Percentiles rank a stretch among this genome's conserved stretches.
Conservation (phyloP, 2,329 filamentous ascomycete genomes). For the Sordariomycetes sp. region DNA sequence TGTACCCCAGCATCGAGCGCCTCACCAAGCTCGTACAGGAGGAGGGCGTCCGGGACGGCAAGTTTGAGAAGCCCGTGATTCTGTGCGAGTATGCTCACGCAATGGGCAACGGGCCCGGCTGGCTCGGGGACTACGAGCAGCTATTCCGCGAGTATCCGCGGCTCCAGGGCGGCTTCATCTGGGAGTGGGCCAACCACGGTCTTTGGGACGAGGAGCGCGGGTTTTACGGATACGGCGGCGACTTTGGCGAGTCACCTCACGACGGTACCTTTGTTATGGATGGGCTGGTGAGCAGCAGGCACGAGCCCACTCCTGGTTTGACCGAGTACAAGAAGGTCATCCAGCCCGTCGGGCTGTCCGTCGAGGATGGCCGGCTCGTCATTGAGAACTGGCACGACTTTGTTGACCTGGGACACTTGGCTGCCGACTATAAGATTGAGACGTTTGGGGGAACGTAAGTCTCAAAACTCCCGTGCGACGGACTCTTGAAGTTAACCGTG, state of each 20-base stretch:
- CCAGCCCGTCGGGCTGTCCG: constrained; percentile 37
- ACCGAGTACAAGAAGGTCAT: constrained; percentile 44
- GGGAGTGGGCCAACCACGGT: constrained; percentile 52
- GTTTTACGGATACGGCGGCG: constrained; percentile 45
- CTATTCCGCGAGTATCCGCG: constrained; percentile 39
- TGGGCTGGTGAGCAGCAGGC: constrained; percentile 32
- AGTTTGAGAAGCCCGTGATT: constrained; percentile 42
- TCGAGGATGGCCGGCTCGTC: constrained; percentile 25
- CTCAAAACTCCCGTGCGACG: no score
- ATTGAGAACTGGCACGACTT: constrained; percentile 45
- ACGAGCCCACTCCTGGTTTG: constrained; percentile 36
- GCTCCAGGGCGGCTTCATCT: constrained; percentile 50
- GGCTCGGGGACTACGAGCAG: constrained; percentile 52
- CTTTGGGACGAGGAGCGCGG: constrained; percentile 24
- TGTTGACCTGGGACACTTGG: constrained; percentile 33
- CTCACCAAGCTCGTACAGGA: constrained; percentile 24
- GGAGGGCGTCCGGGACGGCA: constrained; percentile 10
- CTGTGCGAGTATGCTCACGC: constrained; percentile 44
- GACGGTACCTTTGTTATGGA: constrained; percentile 47
- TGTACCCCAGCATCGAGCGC: constrained; percentile 44
- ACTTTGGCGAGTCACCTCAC: constrained; percentile 47
- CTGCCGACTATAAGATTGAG: constrained; percentile 24
- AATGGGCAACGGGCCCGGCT: constrained; percentile 62
- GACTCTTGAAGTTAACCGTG: not conserved
- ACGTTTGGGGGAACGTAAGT: constrained; percentile 13